Evolutionary conservation across 106 monocot genomes (phyloP).

Genomic region (Allium fistulosum): DNA sequence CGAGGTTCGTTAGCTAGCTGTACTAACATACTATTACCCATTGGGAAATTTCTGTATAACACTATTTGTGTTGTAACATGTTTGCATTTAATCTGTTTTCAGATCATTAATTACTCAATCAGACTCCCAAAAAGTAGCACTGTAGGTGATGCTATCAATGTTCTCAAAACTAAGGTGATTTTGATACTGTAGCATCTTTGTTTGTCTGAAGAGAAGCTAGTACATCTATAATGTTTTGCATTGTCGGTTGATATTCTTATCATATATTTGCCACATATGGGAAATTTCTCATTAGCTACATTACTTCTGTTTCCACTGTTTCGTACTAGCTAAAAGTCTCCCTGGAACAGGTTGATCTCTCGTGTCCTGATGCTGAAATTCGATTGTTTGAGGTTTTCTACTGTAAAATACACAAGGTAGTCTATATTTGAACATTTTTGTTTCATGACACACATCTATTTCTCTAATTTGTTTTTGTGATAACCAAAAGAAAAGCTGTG

Average conservation of each 20-base stretch:
- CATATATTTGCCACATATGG: background rate
- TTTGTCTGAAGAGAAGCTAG: too few species aligned
- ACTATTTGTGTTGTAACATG: too few species aligned
- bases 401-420: constrained; percentile 88
- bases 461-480: background rate
- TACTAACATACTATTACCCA: background rate
- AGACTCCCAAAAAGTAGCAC: constrained; percentile 77
- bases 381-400: constrained; percentile 78
- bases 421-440: background rate
- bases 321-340: too few species aligned
- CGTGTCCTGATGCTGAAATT: constrained; percentile 69
- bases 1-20: constrained; percentile 35
- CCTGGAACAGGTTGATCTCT: constrained; percentile 68
- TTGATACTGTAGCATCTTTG: background rate
- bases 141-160: constrained; percentile 73
- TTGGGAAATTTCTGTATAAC: too few species aligned
- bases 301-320: too few species aligned
- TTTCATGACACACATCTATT: background rate
- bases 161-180: constrained; percentile 74
- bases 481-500: too few species aligned
- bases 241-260: background rate
- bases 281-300: background rate
- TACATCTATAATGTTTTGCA: background rate
- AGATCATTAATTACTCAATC: constrained; percentile 66
- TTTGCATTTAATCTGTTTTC: constrained; percentile 12